phyloP scores from a whole-genome alignment of 306 rosid species.

The Acacia acuminata region DNA sequence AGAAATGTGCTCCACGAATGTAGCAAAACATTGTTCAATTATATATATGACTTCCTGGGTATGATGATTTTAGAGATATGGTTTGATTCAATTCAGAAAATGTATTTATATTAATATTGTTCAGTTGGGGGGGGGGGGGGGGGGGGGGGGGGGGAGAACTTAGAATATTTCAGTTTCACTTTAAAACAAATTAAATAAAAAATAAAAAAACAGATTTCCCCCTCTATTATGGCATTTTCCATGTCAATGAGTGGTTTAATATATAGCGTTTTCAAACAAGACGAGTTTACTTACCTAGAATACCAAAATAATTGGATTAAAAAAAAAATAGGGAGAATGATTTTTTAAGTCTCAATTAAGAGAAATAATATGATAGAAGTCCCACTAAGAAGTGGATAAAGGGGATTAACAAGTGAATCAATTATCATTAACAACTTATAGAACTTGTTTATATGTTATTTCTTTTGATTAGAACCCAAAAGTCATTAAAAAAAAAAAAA shows the following conservation, averaged over 20 bases:
- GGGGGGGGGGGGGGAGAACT: not conserved
- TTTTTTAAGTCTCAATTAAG: too few relatives aligned
- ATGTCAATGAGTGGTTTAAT: not conserved
- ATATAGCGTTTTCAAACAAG: not conserved
- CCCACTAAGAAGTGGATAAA: too few relatives aligned
- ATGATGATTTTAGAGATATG: not conserved
- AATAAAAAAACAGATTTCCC: too few relatives aligned
- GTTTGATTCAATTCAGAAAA: not conserved
- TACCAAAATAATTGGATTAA: not conserved
- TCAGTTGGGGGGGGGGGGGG: not conserved
- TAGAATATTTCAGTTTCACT: not conserved
- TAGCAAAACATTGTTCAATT: not conserved
- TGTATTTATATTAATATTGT: not conserved
- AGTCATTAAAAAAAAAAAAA: too few relatives aligned
- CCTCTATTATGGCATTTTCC: not conserved
- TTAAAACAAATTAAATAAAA: too few relatives aligned
- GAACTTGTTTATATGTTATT: too few relatives aligned
- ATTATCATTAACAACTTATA: too few relatives aligned
- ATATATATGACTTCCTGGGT: not conserved
- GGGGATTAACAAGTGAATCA: too few relatives aligned
- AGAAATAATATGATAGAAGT: too few relatives aligned
- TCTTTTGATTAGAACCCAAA: too few relatives aligned
- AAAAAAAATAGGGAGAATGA: too few relatives aligned
- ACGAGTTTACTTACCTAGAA: too few relatives aligned
- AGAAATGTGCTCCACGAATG: slow-evolving; percentile 19